These are phyloP conservation scores for Epichloe festucae DNA, from an alignment of 2,329 filamentous ascomycete species.

Conservation along the genomic window DNA sequence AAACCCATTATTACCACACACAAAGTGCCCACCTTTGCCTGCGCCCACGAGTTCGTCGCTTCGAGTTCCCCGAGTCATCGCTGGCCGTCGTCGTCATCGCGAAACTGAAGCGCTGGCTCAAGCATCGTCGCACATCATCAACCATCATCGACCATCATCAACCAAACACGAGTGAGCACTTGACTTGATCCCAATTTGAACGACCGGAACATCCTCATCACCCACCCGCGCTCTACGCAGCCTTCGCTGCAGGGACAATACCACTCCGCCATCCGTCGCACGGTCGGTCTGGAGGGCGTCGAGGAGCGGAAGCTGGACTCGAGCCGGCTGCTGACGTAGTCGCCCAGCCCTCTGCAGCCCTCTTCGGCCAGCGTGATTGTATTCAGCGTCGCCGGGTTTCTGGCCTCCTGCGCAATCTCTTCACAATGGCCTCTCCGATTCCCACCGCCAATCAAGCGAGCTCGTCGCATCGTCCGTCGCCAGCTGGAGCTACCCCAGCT, in stretches of 20 bases:
- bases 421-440: conserved; percentile 24
- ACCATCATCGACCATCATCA: not conserved
- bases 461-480: conserved; percentile 14
- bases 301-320: conserved; percentile 2
- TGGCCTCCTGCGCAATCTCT: not conserved
- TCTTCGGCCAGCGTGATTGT: not conserved
- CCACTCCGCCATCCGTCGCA: not conserved
- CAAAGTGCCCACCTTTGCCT: too few relatives aligned
- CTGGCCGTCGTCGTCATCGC: too few relatives aligned
- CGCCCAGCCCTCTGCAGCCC: not conserved
- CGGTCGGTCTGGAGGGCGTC: not conserved
- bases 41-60: too few relatives aligned
- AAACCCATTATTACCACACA: too few relatives aligned
- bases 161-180: not conserved
- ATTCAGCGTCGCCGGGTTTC: not conserved
- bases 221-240: not conserved
- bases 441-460: conserved; percentile 20
- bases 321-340: conserved; percentile 1
- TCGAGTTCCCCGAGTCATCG: too few relatives aligned
- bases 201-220: not conserved
- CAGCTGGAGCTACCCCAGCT: conserved; percentile 28
- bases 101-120: too few relatives aligned
- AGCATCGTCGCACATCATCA: not conserved
- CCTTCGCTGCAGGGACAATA: not conserved
- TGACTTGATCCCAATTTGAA: too few relatives aligned